Percentiles rank a stretch among this genome's conserved stretches.
phyloP scores from a whole-genome alignment of 169 alveolate species.

The Miamiensis avidus region DNA sequence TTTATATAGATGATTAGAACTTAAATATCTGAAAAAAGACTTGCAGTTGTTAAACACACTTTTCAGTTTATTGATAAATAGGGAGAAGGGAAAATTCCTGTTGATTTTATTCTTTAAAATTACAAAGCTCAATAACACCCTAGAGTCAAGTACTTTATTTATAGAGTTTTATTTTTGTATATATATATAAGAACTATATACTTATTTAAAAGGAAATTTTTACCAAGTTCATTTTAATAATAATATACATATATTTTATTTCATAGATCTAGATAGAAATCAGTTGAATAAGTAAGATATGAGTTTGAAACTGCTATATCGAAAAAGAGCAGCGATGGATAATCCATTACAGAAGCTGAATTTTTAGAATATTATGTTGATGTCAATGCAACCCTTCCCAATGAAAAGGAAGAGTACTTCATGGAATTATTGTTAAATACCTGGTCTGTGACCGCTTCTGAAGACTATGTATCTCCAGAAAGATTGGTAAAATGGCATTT shows the following conservation, averaged over 20 bases:
- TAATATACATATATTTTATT: conserved; percentile 1
- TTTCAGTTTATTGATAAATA: conserved; percentile 51
- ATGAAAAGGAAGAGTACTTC: conserved; percentile 75
- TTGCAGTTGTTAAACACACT: conserved; percentile 64
- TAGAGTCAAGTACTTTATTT: neutral
- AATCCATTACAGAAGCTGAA: conserved; percentile 46
- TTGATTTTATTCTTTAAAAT: neutral
- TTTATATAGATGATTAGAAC: conserved; percentile 61
- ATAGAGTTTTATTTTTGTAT: neutral
- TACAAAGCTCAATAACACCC: neutral
- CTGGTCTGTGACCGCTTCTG: conserved; percentile 57
- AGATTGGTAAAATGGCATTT: conserved; percentile 20
- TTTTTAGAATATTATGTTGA: conserved; percentile 73
- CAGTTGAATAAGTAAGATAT: conserved; percentile 51
- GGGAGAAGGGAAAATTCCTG: conserved; percentile 29
- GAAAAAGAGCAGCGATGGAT: conserved; percentile 51
- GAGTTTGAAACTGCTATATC: conserved; percentile 61
- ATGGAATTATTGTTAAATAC: conserved; percentile 53
- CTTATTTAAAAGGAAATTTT: neutral
- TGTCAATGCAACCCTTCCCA: conserved; percentile 69
- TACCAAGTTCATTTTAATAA: neutral
- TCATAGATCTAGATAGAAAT: conserved; percentile 62
- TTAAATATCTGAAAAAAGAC: conserved; percentile 55
- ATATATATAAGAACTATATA: conserved; percentile 9
- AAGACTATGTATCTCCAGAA: conserved; percentile 59